Percentiles rank a stretch among this genome's conserved stretches.
These are phyloP conservation scores for Hibiscus tridactylites DNA, from an alignment of 345 rosid species.

Conservation along the genomic window DNA sequence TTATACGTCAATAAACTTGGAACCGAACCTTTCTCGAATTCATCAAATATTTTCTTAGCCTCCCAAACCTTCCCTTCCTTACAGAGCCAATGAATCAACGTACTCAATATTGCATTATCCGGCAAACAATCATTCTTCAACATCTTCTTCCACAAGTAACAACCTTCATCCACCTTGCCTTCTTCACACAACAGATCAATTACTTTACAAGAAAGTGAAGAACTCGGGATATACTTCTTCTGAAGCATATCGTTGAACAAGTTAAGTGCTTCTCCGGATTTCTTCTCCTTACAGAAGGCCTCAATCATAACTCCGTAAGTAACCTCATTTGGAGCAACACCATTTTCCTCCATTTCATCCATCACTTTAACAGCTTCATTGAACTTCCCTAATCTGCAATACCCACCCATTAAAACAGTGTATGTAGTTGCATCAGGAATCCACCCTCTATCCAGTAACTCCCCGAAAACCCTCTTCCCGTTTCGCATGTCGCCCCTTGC, in stretches of 20 bases:
- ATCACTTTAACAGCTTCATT: slow-evolving; percentile 66
- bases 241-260: slow-evolving; percentile 67
- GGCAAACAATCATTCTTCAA: slow-evolving; percentile 64
- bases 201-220: slow-evolving; percentile 71
- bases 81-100: slow-evolving; percentile 82
- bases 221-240: slow-evolving; percentile 51
- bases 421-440: slow-evolving; percentile 72
- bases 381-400: slow-evolving; percentile 54
- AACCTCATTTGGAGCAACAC: slow-evolving; percentile 68
- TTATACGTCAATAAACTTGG: slow-evolving; percentile 75
- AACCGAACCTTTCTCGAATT: slow-evolving; percentile 61
- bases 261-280: slow-evolving; percentile 61
- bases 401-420: slow-evolving; percentile 70
- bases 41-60: slow-evolving; percentile 69
- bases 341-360: slow-evolving; percentile 83
- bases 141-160: slow-evolving; percentile 66
- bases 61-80: slow-evolving; percentile 57
- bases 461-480: slow-evolving; percentile 50
- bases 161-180: slow-evolving; percentile 67
- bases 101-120: slow-evolving; percentile 64
- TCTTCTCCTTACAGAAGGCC: slow-evolving; percentile 59
- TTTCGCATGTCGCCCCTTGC: slow-evolving; percentile 61
- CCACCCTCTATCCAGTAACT: slow-evolving; percentile 75
- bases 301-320: slow-evolving; percentile 82
- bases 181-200: slow-evolving; percentile 58